Conservation (phyloP, 1,284 basidiomycete genomes). For the Ceratobasidium sp. region DNA sequence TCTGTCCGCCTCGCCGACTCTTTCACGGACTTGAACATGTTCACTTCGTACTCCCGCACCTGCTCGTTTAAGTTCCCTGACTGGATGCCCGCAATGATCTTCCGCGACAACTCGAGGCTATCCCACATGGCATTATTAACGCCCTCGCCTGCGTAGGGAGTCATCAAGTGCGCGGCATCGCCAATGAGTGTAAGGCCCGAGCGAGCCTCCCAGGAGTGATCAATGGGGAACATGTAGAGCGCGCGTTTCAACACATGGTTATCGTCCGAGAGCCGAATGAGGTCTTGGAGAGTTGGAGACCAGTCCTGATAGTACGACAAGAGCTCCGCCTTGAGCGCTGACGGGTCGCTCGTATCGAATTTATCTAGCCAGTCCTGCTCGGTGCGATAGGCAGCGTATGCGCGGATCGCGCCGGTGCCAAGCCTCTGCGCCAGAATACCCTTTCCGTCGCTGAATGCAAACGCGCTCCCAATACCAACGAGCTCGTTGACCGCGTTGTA, state of each 20-base stretch:
- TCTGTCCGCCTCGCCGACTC: conserved; percentile 23
- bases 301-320: conserved; percentile 53
- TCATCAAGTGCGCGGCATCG: conserved; percentile 66
- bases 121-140: conserved; percentile 60
- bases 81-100: conserved; percentile 18
- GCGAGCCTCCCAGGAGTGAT: conserved; percentile 51
- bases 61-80: conserved; percentile 7
- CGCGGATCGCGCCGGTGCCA: conserved; percentile 55
- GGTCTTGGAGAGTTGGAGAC: conserved; percentile 50
- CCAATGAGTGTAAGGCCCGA: conserved; percentile 56
- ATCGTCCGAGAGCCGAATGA: conserved; percentile 54
- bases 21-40: conserved; percentile 12
- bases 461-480: conserved; percentile 55
- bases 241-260: conserved; percentile 50
- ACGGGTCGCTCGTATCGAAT: conserved; percentile 30
- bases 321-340: conserved; percentile 48
- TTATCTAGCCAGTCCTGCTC: conserved; percentile 51
- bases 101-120: conserved; percentile 54
- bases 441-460: conserved; percentile 54
- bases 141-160: conserved; percentile 63
- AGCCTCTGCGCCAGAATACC: conserved; percentile 57
- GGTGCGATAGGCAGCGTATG: conserved; percentile 55
- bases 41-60: conserved; percentile 26
- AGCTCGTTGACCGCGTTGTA: conserved; percentile 53
- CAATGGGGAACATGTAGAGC: conserved; percentile 52